phyloP scores from a whole-genome alignment of 2,329 filamentous ascomycete species.

The Pochonia chlamydosporia region DNA sequence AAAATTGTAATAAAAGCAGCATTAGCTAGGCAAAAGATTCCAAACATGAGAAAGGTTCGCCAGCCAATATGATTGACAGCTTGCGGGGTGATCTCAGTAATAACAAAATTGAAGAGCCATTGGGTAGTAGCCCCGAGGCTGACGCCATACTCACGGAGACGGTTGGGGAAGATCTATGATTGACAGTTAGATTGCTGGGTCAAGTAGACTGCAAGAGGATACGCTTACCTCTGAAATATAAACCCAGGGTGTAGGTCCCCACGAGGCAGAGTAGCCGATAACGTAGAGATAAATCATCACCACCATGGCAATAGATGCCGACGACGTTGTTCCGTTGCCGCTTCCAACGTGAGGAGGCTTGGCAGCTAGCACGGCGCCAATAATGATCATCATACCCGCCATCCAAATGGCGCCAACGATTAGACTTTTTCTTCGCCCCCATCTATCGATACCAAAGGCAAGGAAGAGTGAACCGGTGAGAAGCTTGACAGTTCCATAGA shows the following conservation, averaged over 20 bases:
- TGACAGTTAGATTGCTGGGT: too few species aligned
- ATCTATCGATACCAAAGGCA: background rate
- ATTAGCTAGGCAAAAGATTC: conserved; percentile 4
- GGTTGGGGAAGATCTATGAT: conserved; percentile 13
- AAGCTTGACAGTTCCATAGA: conserved; percentile 2
- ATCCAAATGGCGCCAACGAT: background rate
- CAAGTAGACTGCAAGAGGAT: too few species aligned
- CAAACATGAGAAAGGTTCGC: background rate
- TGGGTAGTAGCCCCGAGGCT: conserved; percentile 57
- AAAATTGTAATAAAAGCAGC: conserved; percentile 12
- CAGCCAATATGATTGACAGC: conserved; percentile 12
- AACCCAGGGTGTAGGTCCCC: conserved; percentile 14
- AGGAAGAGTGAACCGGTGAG: conserved; percentile 2
- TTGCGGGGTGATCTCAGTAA: conserved; percentile 24
- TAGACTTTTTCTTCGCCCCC: background rate
- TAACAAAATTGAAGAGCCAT: conserved; percentile 64
- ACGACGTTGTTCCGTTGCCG: background rate
- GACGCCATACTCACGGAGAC: conserved; percentile 29
- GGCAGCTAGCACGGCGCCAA: background rate
- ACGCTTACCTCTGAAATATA: conserved; percentile 12
- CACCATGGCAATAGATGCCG: conserved; percentile 14
- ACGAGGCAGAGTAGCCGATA: conserved; percentile 12
- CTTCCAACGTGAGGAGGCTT: background rate
- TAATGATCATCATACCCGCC: background rate
- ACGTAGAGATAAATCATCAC: conserved; percentile 14